These are phyloP conservation scores for Trichoderma sp. DNA, from an alignment of 2,329 filamentous ascomycete species.

Conservation along the genomic window DNA sequence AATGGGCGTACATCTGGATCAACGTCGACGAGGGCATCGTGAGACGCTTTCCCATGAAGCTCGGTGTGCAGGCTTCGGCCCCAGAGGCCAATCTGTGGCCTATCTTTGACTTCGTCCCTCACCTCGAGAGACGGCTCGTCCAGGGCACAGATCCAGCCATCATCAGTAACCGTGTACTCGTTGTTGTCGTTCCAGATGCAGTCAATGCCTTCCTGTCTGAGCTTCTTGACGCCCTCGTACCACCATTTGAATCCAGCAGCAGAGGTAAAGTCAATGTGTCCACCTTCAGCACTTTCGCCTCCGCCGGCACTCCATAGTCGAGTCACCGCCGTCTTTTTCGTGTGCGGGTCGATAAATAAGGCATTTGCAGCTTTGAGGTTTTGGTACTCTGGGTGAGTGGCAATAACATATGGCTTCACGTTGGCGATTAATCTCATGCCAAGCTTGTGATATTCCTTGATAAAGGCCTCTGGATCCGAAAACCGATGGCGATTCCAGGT, in stretches of 20 bases:
- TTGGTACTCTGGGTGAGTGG: slow-evolving; percentile 63
- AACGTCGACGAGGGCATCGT: slow-evolving; percentile 61
- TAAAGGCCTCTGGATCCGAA: slow-evolving; percentile 63
- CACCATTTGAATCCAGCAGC: slow-evolving; percentile 66
- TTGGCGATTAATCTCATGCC: slow-evolving; percentile 69
- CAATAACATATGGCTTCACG: slow-evolving; percentile 69
- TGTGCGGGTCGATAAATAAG: slow-evolving; percentile 60
- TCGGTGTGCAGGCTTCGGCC: slow-evolving; percentile 68
- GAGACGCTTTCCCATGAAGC: slow-evolving; percentile 66
- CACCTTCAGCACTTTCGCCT: slow-evolving; percentile 65
- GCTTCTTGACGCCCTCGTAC: slow-evolving; percentile 62
- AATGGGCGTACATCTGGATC: slow-evolving; percentile 62
- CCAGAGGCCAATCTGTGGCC: slow-evolving; percentile 62
- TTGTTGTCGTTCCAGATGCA: slow-evolving; percentile 81
- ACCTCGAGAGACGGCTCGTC: slow-evolving; percentile 39
- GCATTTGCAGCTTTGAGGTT: slow-evolving; percentile 57
- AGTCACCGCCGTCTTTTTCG: slow-evolving; percentile 52
- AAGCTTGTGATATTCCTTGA: slow-evolving; percentile 57
- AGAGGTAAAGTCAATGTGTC: slow-evolving; percentile 72
- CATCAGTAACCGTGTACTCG: slow-evolving; percentile 65
- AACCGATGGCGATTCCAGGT: slow-evolving; percentile 70
- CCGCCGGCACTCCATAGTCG: slow-evolving; percentile 71
- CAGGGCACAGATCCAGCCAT: slow-evolving; percentile 62
- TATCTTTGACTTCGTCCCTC: slow-evolving; percentile 34
- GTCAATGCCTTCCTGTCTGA: slow-evolving; percentile 64